Evolutionary conservation across 208 protist species (phyloP).

Genomic region (Trypanosoma avium): DNA sequence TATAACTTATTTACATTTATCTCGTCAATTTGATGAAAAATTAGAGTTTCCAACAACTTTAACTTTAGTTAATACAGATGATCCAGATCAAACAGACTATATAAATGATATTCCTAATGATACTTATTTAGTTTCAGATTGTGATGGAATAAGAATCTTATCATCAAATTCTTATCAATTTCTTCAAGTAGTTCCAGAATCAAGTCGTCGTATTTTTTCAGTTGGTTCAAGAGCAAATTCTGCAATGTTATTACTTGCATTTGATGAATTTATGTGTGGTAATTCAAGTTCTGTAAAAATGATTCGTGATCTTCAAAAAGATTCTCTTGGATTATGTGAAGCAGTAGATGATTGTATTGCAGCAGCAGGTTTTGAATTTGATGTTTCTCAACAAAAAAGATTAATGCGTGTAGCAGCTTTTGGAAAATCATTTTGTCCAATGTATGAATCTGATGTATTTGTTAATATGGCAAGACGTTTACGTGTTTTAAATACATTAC

Average conservation of each 20-base stretch:
- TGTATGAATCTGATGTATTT: conserved; percentile 82
- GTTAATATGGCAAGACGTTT: conserved; percentile 74
- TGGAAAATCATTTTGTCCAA: conserved; percentile 92
- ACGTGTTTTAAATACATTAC: conserved; percentile 89
- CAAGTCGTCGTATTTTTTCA: conserved; percentile 68
- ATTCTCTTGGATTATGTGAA: conserved; percentile 41
- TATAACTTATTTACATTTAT: conserved; percentile 31
- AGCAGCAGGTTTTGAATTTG: conserved; percentile 86
- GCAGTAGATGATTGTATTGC: conserved; percentile 90
- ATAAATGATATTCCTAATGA: conserved; percentile 63
- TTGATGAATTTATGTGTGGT: conserved; percentile 80
- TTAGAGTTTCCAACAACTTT: conserved; percentile 42
- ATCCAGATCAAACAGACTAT: conserved; percentile 45
- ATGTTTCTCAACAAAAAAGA: conserved; percentile 68
- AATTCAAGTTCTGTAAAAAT: conserved; percentile 65
- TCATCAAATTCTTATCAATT: conserved; percentile 55
- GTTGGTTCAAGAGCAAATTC: conserved; percentile 55
- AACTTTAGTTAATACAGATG: conserved; percentile 45
- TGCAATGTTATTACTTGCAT: conserved; percentile 63
- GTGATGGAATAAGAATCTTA: conserved; percentile 62
- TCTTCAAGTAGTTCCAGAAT: conserved; percentile 54
- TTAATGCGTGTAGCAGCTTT: conserved; percentile 92
- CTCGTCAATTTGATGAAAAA: conserved; percentile 24
- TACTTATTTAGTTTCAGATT: conserved; percentile 44
- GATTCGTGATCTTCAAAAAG: conserved; percentile 63